Conservation (phyloP, 2,329 filamentous ascomycete species). For the Colletotrichum coccodes region DNA sequence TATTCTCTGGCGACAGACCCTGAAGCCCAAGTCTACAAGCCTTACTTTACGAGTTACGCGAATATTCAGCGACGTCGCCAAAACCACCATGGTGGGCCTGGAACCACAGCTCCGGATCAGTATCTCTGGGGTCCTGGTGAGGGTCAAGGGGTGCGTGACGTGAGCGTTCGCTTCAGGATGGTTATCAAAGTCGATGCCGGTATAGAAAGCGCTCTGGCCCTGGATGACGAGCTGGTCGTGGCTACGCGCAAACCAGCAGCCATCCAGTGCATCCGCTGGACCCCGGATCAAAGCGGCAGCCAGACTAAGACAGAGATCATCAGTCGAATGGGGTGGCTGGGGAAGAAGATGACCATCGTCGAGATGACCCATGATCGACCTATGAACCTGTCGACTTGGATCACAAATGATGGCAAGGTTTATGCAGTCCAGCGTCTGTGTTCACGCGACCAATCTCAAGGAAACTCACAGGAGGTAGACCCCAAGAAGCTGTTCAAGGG, state of each 20-base stretch:
- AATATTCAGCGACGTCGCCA: slow-evolving; percentile 72
- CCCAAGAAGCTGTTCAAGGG: slow-evolving; percentile 83
- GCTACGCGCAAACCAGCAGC: slow-evolving; percentile 91
- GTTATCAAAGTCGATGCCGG: slow-evolving; percentile 98
- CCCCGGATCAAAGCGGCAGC: slow-evolving; percentile 80
- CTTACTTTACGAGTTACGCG: slow-evolving; percentile 77
- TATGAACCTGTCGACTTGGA: slow-evolving; percentile 96
- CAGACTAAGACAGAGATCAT: slow-evolving; percentile 93
- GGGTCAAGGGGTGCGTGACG: slow-evolving; percentile 82
- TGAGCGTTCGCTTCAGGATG: slow-evolving; percentile 93
- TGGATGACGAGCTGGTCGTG: slow-evolving; percentile 93
- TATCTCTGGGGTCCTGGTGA: slow-evolving; percentile 83
- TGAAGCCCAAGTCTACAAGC: slow-evolving; percentile 84
- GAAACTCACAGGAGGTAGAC: slow-evolving; percentile 41
- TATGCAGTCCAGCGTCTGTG: slow-evolving; percentile 87
- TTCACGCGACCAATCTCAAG: slow-evolving; percentile 43
- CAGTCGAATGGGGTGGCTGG: slow-evolving; percentile 86
- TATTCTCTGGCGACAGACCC: slow-evolving; percentile 91
- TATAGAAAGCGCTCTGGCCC: slow-evolving; percentile 85
- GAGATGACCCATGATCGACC: slow-evolving; percentile 95
- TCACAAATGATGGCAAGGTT: slow-evolving; percentile 85
- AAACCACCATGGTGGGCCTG: slow-evolving; percentile 67
- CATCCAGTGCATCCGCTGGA: slow-evolving; percentile 97
- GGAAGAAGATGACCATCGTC: slow-evolving; percentile 78
- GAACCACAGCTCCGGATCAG: slow-evolving; percentile 66